Evolutionary conservation across 2,329 filamentous ascomycete species (phyloP).

Genomic region (Dendrostoma leiphaemia): DNA sequence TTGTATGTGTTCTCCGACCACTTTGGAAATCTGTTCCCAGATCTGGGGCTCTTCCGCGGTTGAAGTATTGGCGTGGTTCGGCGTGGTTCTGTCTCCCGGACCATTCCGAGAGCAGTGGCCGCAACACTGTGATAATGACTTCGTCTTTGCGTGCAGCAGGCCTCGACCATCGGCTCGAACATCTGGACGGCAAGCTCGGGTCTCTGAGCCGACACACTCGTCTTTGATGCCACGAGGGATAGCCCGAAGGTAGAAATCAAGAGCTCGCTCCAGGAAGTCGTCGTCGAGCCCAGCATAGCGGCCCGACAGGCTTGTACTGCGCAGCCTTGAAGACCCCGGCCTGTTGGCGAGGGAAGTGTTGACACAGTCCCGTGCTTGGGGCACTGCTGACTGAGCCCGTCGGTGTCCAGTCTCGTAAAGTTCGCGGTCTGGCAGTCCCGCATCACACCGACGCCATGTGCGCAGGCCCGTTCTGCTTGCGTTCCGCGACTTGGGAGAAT

Average conservation of each 20-base stretch:
- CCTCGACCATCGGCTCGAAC: not conserved
- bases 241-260: conserved; percentile 10
- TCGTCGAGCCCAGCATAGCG: not conserved
- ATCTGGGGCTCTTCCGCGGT: not conserved
- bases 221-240: conserved; percentile 29
- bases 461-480: conserved; percentile 3
- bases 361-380: not conserved
- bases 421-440: not conserved
- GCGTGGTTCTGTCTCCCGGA: no score
- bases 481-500: conserved; percentile 13
- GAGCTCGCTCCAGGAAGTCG: conserved; percentile 12
- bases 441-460: not conserved
- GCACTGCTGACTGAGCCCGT: not conserved
- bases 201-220: conserved; percentile 20
- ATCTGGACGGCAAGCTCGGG: not conserved
- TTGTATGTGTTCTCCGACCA: conserved; percentile 4
- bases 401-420: not conserved
- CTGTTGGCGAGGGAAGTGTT: conserved; percentile 9
- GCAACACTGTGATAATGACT: no score
- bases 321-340: conserved; percentile 34
- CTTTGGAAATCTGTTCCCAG: conserved; percentile 9
- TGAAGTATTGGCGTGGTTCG: no score
- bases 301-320: conserved; percentile 31
- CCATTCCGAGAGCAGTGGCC: no score
- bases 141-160: not conserved